phyloP scores from a whole-genome alignment of 2,329 filamentous ascomycete genomes.

The Coniella vitis region DNA sequence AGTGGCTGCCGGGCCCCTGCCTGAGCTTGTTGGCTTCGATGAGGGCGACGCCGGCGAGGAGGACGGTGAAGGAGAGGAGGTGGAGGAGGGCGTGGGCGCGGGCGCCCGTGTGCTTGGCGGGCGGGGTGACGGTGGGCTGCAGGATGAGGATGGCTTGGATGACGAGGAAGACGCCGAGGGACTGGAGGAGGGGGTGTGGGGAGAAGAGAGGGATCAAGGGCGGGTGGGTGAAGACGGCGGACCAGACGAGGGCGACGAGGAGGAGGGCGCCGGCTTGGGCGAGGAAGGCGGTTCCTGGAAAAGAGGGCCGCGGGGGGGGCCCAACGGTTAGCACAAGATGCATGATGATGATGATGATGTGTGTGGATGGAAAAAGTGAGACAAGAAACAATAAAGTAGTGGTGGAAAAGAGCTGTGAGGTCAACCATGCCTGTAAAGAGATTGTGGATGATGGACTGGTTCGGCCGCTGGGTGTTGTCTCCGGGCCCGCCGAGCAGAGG shows the following conservation, averaged over 20 bases:
- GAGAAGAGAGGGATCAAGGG: constrained; percentile 70
- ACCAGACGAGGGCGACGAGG: constrained; percentile 71
- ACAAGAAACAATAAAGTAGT: no score
- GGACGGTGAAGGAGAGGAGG: constrained; percentile 51
- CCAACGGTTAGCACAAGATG: no score
- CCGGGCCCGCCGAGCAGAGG: constrained; percentile 66
- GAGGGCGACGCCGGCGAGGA: constrained; percentile 59
- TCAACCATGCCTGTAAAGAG: constrained; percentile 66
- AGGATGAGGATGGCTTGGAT: constrained; percentile 76
- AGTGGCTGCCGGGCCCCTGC: constrained; percentile 52
- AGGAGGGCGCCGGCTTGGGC: constrained; percentile 75
- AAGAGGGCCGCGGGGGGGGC: no score
- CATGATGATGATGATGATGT: no score
- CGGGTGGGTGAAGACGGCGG: constrained; percentile 59
- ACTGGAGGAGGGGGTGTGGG: constrained; percentile 70
- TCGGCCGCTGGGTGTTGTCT: constrained; percentile 64
- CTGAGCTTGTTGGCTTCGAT: constrained; percentile 79
- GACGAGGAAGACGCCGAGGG: constrained; percentile 63
- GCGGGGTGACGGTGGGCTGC: constrained; percentile 74
- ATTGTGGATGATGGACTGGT: constrained; percentile 60
- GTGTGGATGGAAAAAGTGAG: no score
- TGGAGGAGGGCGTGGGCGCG: constrained; percentile 58
- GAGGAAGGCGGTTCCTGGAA: constrained; percentile 74
- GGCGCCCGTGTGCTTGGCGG: constrained; percentile 55
- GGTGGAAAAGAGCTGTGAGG: no score